Conservation (phyloP, 2,329 filamentous ascomycete genomes). For the Penicillium digitatum region DNA sequence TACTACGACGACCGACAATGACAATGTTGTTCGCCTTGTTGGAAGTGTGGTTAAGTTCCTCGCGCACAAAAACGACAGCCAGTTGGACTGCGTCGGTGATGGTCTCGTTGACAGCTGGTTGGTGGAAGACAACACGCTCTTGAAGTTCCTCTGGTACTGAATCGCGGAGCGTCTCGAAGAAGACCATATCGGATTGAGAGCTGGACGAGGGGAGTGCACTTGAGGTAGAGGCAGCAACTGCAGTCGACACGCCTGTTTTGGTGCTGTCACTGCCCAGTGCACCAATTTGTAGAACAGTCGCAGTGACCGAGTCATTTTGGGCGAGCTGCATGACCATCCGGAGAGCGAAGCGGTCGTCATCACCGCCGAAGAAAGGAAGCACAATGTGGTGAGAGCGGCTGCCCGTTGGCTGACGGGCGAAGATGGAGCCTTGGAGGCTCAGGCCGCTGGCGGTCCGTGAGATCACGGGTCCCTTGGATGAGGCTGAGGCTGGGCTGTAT, state of each 20-base stretch:
- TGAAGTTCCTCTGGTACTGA: constrained; percentile 52
- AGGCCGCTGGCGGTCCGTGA: constrained; percentile 52
- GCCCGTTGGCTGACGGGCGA: constrained; percentile 56
- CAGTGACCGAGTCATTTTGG: constrained; percentile 72
- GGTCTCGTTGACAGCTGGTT: constrained; percentile 36
- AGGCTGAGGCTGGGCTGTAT: constrained; percentile 55
- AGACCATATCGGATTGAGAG: constrained; percentile 47
- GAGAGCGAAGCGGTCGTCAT: constrained; percentile 76
- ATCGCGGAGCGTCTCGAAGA: constrained; percentile 56
- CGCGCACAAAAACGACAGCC: constrained; percentile 52
- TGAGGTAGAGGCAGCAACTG: constrained; percentile 3
- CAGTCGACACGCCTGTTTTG: constrained; percentile 11
- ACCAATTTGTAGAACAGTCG: constrained; percentile 64
- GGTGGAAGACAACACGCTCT: constrained; percentile 55
- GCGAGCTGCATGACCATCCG: constrained; percentile 79
- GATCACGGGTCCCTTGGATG: constrained; percentile 24
- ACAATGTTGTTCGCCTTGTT: constrained; percentile 69
- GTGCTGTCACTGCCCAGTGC: constrained; percentile 6
- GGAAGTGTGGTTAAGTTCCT: constrained; percentile 57
- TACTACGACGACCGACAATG: constrained; percentile 56
- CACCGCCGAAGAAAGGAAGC: constrained; percentile 78
- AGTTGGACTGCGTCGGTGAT: constrained; percentile 42
- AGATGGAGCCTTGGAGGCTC: constrained; percentile 59
- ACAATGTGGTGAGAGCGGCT: constrained; percentile 76
- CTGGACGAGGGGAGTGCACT: neutral